Conservation (phyloP, 257 asterid genomes). For the Solanum appendiculatum region DNA sequence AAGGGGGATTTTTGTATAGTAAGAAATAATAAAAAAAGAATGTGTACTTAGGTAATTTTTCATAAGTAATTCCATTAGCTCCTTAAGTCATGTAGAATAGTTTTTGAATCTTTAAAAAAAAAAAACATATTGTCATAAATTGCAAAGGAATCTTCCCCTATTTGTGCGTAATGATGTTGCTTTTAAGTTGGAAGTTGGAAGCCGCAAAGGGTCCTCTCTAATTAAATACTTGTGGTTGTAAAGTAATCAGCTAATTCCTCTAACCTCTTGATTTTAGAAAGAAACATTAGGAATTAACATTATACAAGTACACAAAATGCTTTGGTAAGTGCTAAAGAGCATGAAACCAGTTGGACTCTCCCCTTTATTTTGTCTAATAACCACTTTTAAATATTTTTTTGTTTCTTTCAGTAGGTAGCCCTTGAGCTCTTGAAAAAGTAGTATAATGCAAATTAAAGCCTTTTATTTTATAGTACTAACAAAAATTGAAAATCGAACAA, state of each 20-base stretch:
- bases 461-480: not conserved
- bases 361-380: not conserved
- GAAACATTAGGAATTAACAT: too few relatives aligned
- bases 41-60: too few relatives aligned
- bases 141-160: not conserved
- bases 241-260: not conserved
- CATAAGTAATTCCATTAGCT: not conserved
- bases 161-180: not conserved
- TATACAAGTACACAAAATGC: not conserved
- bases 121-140: not conserved
- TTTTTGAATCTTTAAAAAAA: not conserved
- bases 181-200: not conserved
- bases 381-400: not conserved
- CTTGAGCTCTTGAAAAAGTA: not conserved
- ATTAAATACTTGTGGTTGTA: not conserved
- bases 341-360: not conserved
- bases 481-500: not conserved
- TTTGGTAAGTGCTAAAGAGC: not conserved
- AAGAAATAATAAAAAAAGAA: too few relatives aligned
- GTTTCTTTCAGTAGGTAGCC: not conserved
- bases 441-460: not conserved
- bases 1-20: too few relatives aligned
- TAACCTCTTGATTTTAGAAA: not conserved
- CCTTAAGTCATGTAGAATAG: not conserved
- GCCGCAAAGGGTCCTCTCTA: not conserved